Conservation (phyloP, 2,329 filamentous ascomycete genomes). For the Chaetomiaceae sp. region DNA sequence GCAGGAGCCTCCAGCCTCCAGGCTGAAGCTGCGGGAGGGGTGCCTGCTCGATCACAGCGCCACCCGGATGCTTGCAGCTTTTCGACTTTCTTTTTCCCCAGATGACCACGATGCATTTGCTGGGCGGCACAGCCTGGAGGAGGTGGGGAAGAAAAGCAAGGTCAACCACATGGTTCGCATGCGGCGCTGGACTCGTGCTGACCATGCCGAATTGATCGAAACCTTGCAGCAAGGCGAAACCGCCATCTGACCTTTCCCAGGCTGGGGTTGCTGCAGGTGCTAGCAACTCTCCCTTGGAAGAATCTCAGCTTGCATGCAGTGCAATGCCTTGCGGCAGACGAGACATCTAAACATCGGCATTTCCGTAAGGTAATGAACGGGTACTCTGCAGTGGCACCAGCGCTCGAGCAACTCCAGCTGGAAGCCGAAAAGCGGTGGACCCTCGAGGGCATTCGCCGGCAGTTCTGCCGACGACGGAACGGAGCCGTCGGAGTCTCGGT, state of each 20-base stretch:
- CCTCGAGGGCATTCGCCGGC: no score
- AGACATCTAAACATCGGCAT: no score
- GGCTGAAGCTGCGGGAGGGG: neutral
- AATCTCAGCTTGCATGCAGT: neutral
- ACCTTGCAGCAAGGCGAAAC: neutral
- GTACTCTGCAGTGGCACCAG: no score
- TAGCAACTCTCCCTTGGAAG: neutral
- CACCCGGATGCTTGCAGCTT: slow-evolving; percentile 1
- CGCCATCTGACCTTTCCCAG: neutral
- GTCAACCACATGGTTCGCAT: neutral
- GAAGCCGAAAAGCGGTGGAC: no score
- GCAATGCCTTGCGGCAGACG: no score
- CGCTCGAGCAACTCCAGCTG: no score
- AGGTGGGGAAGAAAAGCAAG: neutral
- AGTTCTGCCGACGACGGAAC: neutral
- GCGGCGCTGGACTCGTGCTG: neutral
- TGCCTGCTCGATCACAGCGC: neutral
- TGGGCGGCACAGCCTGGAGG: neutral
- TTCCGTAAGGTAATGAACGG: no score
- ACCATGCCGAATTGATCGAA: neutral
- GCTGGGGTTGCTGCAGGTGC: no score
- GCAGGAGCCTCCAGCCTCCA: neutral
- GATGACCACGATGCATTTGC: neutral
- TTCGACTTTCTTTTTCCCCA: slow-evolving; percentile 4
- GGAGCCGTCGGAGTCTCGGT: neutral